These are phyloP conservation scores for Eucalyptus pauciflora DNA, from an alignment of 345 rosid genomes.

Conservation along the genomic window DNA sequence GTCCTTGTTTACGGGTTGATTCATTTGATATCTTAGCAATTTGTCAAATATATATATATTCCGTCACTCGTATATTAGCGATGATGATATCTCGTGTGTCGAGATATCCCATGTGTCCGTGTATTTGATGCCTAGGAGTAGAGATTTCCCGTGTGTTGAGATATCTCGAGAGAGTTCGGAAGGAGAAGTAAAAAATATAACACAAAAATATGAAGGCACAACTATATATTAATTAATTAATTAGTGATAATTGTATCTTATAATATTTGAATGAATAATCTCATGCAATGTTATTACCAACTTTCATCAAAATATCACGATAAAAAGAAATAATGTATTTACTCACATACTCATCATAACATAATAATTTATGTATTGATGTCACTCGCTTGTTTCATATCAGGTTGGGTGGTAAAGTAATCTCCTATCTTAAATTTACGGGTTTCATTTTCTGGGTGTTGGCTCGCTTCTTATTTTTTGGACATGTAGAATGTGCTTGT, in stretches of 20 bases:
- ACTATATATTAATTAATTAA: no score
- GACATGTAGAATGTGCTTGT: neutral
- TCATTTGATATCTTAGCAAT: no score
- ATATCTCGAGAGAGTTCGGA: no score
- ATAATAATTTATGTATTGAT: neutral
- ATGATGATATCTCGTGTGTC: no score
- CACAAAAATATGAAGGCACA: neutral
- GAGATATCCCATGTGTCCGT: no score
- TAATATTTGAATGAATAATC: neutral
- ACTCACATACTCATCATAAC: neutral
- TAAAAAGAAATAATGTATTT: neutral
- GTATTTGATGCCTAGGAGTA: no score
- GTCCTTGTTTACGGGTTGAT: no score
- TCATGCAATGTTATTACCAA: rapidly evolving
- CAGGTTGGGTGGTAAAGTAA: neutral
- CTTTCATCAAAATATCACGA: neutral
- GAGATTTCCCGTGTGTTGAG: neutral
- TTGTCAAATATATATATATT: no score
- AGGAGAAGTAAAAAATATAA: neutral
- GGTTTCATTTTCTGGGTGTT: neutral
- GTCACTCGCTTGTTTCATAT: neutral
- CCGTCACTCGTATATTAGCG: no score
- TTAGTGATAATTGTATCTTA: no score
- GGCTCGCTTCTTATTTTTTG: neutral
- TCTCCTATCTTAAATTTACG: no score